A percentile compares a stretch with the other conserved stretches of the same genome.
Evolutionary conservation across 306 rosid species (phyloP).

Genomic region (Luffa aegyptiaca): DNA sequence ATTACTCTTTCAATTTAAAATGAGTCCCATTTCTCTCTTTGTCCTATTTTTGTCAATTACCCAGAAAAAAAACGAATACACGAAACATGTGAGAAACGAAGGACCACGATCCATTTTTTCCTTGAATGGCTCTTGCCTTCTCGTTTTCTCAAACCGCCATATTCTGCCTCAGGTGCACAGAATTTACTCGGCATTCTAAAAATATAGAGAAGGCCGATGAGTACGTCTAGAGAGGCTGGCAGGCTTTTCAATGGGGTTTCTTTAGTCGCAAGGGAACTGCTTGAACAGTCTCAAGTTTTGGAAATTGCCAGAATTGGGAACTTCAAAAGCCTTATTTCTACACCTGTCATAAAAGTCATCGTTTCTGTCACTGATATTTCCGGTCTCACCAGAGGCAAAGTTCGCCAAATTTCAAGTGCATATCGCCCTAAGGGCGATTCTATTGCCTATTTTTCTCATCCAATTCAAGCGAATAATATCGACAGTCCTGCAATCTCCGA

Average conservation of each 20-base stretch:
- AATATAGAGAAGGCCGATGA: constrained; percentile 14
- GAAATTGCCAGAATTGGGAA: constrained; percentile 25
- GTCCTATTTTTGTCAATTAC: no score
- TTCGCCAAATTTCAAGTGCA: constrained; percentile 29
- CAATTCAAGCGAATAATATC: constrained; percentile 7
- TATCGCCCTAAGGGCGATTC: constrained; percentile 20
- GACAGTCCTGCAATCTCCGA: neutral
- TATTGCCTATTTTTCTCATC: constrained; percentile 34
- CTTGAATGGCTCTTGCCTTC: no score
- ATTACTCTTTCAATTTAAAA: no score
- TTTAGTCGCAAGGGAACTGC: constrained; percentile 55
- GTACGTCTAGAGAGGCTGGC: constrained; percentile 22
- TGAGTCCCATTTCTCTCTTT: no score
- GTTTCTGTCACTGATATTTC: constrained; percentile 63
- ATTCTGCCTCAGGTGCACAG: no score
- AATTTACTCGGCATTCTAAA: neutral
- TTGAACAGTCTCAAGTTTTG: constrained; percentile 29
- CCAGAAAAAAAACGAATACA: no score
- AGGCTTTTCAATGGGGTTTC: constrained; percentile 59
- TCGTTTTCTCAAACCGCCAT: no score
- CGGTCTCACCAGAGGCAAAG: constrained; percentile 67
- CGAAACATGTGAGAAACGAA: no score
- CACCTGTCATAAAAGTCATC: constrained; percentile 30
- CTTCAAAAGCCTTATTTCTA: constrained; percentile 29
- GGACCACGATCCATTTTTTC: no score